Base-by-base conservation (phyloP, 73 alveolate species). In the Diophrys appendiculata region DNA sequence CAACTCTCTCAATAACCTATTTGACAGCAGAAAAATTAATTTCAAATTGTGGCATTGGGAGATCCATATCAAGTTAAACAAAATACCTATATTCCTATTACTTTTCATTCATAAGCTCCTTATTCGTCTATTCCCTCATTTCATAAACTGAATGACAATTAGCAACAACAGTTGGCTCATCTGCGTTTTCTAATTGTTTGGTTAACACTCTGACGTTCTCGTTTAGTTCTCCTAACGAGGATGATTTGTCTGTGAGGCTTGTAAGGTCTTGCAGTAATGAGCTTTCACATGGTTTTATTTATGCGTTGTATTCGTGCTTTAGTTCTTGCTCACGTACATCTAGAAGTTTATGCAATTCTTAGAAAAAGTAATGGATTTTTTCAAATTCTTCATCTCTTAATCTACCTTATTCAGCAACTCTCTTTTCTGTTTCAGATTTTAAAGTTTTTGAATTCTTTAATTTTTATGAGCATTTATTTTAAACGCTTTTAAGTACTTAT, bases 321-420 rank as follows among this genome's bases (percentile, higher is more conserved):
- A 84, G 65, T 33, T 84, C 52, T 53, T 52, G 22, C 54, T 77
- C 87, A 34, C 92, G 77, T 34, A 3, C 68, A 52, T 77, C 87
- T 31, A 84, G 60, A 24, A 54, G 72, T 53, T 84, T 77, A 8
- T 77, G 74, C 27, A 84, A 71, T n/a, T 77, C 92, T 27, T 27
- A 28, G 69, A 84, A 77, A 31, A 43, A 73, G 22, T 32, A 43
- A 5, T 65, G 72, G 14, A 84, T 76, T 52, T 71, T 84, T 24
- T 76, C 73, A 53, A 74, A 68, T 54, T 84, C 92, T 33, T 32
- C 71, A 0, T 80, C 89, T 33, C 68, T 34, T 0, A 31, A 33
- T 29, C 74, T 43, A 0, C 18, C 31, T 26, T 70, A 53, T 52
- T 80, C 82, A 1, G 1, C 14, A 2, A 54, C 35, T 52, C 69